Evolutionary conservation across 2,329 filamentous ascomycete species (phyloP).

Genomic region (Xylaria sp.): DNA sequence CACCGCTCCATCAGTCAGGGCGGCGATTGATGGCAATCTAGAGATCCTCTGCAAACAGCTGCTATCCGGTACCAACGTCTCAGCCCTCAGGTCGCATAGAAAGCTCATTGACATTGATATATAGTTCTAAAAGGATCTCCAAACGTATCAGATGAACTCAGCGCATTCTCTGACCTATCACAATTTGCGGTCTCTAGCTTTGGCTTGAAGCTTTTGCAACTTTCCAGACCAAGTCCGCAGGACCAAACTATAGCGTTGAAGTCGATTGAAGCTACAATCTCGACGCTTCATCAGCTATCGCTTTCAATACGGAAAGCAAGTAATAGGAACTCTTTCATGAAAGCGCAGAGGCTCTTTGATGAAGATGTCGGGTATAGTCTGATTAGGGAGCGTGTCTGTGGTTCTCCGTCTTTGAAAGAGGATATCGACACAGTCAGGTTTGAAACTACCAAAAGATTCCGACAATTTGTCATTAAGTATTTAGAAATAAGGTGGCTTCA

Average conservation of each 20-base stretch:
- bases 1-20: background rate
- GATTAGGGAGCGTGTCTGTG: background rate
- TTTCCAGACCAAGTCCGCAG: no score
- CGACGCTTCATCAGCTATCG: background rate
- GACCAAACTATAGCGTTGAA: background rate
- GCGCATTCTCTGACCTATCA: background rate
- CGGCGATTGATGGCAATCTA: background rate
- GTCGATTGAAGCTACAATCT: background rate
- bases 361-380: background rate
- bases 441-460: background rate
- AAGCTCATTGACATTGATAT: background rate
- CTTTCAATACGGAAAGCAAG: background rate
- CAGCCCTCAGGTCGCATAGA: background rate
- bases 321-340: background rate
- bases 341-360: background rate
- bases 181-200: background rate
- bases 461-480: background rate
- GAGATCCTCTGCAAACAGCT: background rate
- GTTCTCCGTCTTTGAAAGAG: background rate
- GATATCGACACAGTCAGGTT: background rate
- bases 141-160: background rate
- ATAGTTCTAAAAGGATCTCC: background rate
- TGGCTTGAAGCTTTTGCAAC: background rate
- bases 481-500: background rate
- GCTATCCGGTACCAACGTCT: background rate